Evolutionary conservation across 1,139 yeast genomes (phyloP).

Genomic region (Tardiomyces digboiensis): DNA sequence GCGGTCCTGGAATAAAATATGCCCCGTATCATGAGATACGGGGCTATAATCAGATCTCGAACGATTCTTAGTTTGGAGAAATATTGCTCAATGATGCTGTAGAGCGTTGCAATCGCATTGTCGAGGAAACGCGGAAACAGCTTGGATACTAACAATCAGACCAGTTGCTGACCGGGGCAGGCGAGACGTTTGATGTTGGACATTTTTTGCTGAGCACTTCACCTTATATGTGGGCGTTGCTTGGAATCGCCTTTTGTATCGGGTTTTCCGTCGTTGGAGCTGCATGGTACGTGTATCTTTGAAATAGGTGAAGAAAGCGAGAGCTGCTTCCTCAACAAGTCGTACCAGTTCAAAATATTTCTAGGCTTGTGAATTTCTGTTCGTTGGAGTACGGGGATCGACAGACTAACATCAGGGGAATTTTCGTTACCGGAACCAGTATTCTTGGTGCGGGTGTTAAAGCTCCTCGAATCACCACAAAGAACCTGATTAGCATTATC

Average conservation of each 20-base stretch:
- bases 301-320: no score
- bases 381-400: neutral
- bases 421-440: conserved; percentile 90
- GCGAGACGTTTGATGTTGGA: conserved; percentile 86
- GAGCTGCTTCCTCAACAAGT: no score
- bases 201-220: conserved; percentile 76
- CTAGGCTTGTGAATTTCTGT: neutral
- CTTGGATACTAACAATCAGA: conserved; percentile 31
- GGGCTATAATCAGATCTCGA: no score
- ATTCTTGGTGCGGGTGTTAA: conserved; percentile 97
- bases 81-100: no score
- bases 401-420: conserved; percentile 41
- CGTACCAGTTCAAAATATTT: no score
- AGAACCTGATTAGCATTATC: conserved; percentile 91
- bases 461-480: conserved; percentile 95
- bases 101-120: no score
- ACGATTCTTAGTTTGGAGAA: no score
- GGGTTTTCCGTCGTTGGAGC: conserved; percentile 97
- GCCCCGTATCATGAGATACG: no score
- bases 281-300: conserved; percentile 50
- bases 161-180: conserved; percentile 86
- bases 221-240: conserved; percentile 95
- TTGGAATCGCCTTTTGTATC: conserved; percentile 89
- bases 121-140: no score
- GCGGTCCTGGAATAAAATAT: no score